Evolutionary conservation across 129 eudicot species (phyloP).

Genomic region (Flaveria linearis): DNA sequence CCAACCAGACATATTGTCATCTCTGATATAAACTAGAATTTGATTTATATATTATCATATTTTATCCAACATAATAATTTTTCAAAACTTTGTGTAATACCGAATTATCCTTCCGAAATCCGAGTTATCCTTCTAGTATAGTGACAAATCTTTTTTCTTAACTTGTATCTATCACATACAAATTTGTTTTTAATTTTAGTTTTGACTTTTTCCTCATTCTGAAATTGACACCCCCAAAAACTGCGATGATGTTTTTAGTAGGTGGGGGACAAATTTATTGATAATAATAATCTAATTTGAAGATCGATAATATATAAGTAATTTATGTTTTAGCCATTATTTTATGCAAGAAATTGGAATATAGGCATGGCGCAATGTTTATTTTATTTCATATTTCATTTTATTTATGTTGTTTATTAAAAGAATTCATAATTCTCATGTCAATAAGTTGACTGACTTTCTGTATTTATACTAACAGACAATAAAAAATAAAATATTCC

Average conservation of each 20-base stretch:
- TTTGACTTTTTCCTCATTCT: background rate
- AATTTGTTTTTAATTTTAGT: background rate
- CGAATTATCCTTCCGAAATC: background rate
- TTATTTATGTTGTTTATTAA: background rate
- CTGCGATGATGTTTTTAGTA: conserved; percentile 22
- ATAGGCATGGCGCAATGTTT: background rate
- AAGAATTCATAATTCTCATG: conserved; percentile 17
- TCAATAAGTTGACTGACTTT: conserved; percentile 22
- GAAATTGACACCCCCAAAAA: conserved; percentile 27
- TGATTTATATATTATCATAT: background rate
- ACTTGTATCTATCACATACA: background rate
- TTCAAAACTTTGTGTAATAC: no score
- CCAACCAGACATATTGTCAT: no score
- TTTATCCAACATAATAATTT: no score
- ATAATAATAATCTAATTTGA: background rate
- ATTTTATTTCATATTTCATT: background rate
- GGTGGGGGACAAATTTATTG: conserved; percentile 28
- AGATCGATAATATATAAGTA: background rate
- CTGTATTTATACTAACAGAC: conserved; percentile 21
- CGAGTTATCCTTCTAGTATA: background rate
- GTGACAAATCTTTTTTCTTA: background rate
- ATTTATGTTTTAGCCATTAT: background rate
- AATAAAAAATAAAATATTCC: conserved; percentile 1
- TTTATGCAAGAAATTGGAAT: conserved; percentile 8
- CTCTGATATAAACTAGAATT: background rate